Evolutionary conservation across 306 rosid genomes (phyloP), one percentile per base, ranked within the genome.

Genomic region (Morella rubra): DNA sequence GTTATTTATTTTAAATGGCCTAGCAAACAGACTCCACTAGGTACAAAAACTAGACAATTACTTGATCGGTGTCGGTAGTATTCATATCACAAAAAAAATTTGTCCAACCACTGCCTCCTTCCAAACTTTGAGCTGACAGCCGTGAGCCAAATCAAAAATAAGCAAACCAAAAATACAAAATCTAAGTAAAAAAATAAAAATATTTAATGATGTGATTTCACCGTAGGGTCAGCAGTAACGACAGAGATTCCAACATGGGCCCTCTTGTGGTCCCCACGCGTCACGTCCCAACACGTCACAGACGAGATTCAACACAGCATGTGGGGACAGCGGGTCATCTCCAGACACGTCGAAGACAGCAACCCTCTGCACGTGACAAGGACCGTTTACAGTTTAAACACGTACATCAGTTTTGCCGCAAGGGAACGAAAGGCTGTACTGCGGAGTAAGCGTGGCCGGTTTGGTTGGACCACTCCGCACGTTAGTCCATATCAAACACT

Each of bases 171-270:
- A 32, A 62, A 10, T 2, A 37, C 16, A 18, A 67, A 42, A 67
- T 6, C 42, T 1, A 42, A 67, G 8, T 10, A 1, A 12, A 10
- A 5, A 69, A 44, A 37, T 24, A 61, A 60, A 60, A 60, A 47
- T 37, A 11, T 0, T 9, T 27, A 27, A 27, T 27, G 32, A 27
- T 65, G 27, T 7, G 50, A 65, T 16, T n/a, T 42, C 0, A 20
- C 8, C 7, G 61, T 51, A 51, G 56, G 71, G 49, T 7, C 54
- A 61, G 67, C 18, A 58, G 80, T 71, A 76, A 71, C 64, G 84
- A 81, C 84, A 81, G 70, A 81, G 84, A 81, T 81, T 76, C 84
- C 77, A 73, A 72, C 55, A 4, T 9, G 77, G 79, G 22, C 75
- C 83, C 16, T 27, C 59, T 14, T n/a, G 8, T 24, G 76, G 24